Base-by-base conservation (phyloP, 139 green algal genomes). In the Coelastrella sp. region DNA sequence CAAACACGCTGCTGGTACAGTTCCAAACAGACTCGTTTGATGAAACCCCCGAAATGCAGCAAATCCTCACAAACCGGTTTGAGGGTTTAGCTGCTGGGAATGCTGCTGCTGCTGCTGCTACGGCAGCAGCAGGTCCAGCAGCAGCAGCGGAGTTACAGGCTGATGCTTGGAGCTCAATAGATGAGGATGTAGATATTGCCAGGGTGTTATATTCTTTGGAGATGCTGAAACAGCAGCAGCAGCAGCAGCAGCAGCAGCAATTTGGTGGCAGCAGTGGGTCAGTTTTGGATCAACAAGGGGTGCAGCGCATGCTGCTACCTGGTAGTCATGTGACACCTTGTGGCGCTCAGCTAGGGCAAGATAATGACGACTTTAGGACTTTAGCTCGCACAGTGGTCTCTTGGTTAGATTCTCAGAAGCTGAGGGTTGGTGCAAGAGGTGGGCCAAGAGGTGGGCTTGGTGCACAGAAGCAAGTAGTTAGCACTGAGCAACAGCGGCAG, bases 21-120 rank as follows among this genome's bases (percentile, higher is more conserved):
- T 99, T 99, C 92, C 82, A 88, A 23, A 87, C 97, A 76, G 98
- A 99, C 93, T 91, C 85, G 56, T 96, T 99, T 54, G 98, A 99
- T 85, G 97, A 99, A 89, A 98, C 95, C 32, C 92, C 95, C n/a
- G 87, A 92, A 71, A 93, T 99, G 66, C 94, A 94, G 47, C 80
- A 86, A 73, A 81, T 97, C 66, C 93, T 98, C 80, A 92, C 95
- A 85, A 79, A 76, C 0, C 47, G 66, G 16, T 7, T n/a, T 2
- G 6, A n/a, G 7, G 22, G 68, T 20, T 54, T 77, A 17, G 81
- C 59, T 61, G 59, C 80, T 76, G 80, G 8, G 14, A 17, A 47
- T 16, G 22, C 74, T 19, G 74, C 74, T 58, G 74, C 80, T 73
- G 59, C 59, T 58, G 68, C 11, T 23, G 22, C 11, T 61, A 7